Conservation (phyloP, 2,329 filamentous ascomycete genomes). For the Leptosphaerulina australis region DNA sequence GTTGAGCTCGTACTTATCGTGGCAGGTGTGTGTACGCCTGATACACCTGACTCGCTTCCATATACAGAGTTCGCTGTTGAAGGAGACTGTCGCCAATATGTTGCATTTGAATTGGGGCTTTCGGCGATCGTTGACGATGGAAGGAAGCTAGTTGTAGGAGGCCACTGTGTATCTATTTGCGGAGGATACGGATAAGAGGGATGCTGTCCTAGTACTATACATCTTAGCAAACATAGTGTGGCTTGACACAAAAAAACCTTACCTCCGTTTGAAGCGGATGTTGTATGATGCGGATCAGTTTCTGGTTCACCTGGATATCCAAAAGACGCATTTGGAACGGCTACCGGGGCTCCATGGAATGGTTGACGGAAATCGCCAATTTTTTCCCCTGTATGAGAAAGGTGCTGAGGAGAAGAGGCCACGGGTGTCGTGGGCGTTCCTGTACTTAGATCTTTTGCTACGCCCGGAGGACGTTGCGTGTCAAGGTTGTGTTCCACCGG, state of each 20-base stretch:
- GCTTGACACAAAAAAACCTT: slow-evolving; percentile 13
- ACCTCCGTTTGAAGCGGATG: slow-evolving; percentile 35
- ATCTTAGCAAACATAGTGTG: slow-evolving; percentile 21
- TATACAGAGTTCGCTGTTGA: slow-evolving; percentile 44
- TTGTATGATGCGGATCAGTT: slow-evolving; percentile 32
- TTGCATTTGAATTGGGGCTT: slow-evolving; percentile 39
- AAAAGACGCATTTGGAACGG: slow-evolving; percentile 28
- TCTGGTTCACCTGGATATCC: slow-evolving; percentile 37
- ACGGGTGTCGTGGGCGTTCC: slow-evolving; percentile 54
- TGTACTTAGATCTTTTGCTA: slow-evolving; percentile 53
- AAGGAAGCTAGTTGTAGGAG: slow-evolving; percentile 37
- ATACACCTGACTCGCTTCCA: slow-evolving; percentile 46
- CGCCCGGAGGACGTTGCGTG: slow-evolving; percentile 54
- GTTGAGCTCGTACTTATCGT: slow-evolving; percentile 47
- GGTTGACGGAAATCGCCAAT: slow-evolving; percentile 42
- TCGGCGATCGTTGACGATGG: slow-evolving; percentile 46
- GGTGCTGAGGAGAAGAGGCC: slow-evolving; percentile 55
- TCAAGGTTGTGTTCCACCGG: slow-evolving; percentile 78
- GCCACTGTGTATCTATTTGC: slow-evolving; percentile 47
- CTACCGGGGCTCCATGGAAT: slow-evolving; percentile 26
- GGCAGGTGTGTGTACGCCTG: slow-evolving; percentile 42
- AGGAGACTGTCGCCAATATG: slow-evolving; percentile 46
- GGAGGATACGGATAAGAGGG: slow-evolving; percentile 43
- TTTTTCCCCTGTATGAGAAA: slow-evolving; percentile 34
- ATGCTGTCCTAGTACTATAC: slow-evolving; percentile 41